A percentile compares a stretch with the other conserved stretches of the same genome.
Evolutionary conservation across 2,329 filamentous ascomycete genomes (phyloP).

Genomic region (Ophiostoma himal-ulmi): DNA sequence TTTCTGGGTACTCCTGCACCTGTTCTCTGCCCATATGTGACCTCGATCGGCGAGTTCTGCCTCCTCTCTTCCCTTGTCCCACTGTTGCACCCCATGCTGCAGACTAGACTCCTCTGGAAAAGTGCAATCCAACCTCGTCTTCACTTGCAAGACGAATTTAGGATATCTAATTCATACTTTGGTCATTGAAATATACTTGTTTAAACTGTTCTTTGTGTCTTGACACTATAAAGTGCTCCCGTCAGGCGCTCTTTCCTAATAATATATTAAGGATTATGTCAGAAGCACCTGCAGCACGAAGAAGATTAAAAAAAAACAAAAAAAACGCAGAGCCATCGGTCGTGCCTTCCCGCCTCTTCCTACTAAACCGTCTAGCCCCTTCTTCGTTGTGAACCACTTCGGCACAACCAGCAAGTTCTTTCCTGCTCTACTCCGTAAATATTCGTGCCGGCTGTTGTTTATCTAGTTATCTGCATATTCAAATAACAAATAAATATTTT

Average conservation of each 20-base stretch:
- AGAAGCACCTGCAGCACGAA: not conserved
- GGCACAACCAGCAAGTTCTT: not conserved
- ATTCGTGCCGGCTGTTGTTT: not conserved
- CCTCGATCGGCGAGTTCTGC: conserved; percentile 1
- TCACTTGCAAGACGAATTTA: not conserved
- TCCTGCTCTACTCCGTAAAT: no score
- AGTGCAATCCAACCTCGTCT: conserved; percentile 15
- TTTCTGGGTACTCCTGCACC: not conserved
- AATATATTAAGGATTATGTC: not conserved
- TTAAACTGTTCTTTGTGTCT: not conserved
- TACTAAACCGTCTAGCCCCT: not conserved
- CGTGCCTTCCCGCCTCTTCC: not conserved
- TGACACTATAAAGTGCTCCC: not conserved
- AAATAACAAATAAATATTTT: not conserved
- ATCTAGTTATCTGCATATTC: conserved; percentile 6
- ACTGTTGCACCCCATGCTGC: conserved; percentile 20
- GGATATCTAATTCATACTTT: not conserved
- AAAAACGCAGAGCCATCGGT: no score
- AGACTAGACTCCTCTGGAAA: conserved; percentile 31
- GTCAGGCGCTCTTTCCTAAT: not conserved
- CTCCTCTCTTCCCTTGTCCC: not conserved
- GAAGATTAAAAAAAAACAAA: no score
- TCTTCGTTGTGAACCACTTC: not conserved
- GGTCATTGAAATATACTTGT: not conserved
- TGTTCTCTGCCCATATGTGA: not conserved